Conservation (phyloP, 1,284 basidiomycete species). For the Heterobasidion annosum region DNA sequence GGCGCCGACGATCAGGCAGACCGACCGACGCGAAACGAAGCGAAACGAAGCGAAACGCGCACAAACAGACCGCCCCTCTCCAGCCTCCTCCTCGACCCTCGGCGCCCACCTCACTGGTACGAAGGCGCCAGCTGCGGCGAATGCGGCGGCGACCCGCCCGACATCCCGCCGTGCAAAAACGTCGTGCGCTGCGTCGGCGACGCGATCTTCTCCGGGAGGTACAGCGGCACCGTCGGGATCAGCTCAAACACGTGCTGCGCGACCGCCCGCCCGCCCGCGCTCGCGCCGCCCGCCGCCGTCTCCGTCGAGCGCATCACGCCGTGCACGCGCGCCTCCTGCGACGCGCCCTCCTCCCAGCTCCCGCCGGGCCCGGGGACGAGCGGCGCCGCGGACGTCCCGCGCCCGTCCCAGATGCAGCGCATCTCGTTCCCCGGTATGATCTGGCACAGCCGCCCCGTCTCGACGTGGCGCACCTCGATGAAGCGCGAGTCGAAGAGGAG, state of each 20-base stretch:
- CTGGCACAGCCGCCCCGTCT: slow-evolving; percentile 81
- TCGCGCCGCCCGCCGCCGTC: slow-evolving; percentile 19
- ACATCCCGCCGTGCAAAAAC: slow-evolving; percentile 41
- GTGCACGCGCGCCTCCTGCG: slow-evolving; percentile 67
- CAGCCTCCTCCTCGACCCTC: background rate
- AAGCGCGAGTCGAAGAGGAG: slow-evolving; percentile 88
- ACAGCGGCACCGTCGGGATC: slow-evolving; percentile 68
- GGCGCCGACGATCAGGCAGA: too few species aligned
- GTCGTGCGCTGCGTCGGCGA: slow-evolving; percentile 57
- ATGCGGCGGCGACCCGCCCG: slow-evolving; percentile 32
- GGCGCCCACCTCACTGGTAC: background rate
- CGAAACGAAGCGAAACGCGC: too few species aligned
- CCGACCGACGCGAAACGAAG: too few species aligned
- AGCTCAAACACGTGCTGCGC: slow-evolving; percentile 77
- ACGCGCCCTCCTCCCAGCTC: slow-evolving; percentile 31
- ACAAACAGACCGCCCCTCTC: too few species aligned
- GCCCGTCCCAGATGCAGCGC: slow-evolving; percentile 83
- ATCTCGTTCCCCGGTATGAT: slow-evolving; percentile 81
- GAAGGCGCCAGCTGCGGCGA: slow-evolving; percentile 23
- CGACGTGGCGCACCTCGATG: slow-evolving; percentile 85
- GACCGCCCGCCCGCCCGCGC: slow-evolving; percentile 27
- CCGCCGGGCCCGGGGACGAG: slow-evolving; percentile 31
- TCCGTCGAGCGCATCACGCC: slow-evolving; percentile 63
- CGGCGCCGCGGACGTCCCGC: slow-evolving; percentile 38
- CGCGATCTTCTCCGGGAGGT: slow-evolving; percentile 49